These are phyloP conservation scores for Penicillium sp. DNA, from an alignment of 2,329 filamentous ascomycete genomes.

Conservation along the genomic window DNA sequence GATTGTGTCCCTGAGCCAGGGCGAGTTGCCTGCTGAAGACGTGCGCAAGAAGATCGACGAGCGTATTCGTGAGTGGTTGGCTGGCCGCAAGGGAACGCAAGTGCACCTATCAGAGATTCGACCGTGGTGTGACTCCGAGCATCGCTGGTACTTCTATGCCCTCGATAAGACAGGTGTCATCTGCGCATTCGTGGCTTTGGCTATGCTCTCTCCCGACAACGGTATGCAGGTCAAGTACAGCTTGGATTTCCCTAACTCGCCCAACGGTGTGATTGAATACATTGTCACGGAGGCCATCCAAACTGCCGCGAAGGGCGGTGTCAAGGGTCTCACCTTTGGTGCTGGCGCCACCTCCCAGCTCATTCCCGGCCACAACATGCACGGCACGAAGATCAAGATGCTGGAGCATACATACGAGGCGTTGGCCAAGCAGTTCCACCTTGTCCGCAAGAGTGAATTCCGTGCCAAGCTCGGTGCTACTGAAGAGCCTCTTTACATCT, in stretches of 20 bases:
- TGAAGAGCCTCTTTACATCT: conserved; percentile 85
- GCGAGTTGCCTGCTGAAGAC: conserved; percentile 66
- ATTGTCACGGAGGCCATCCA: conserved; percentile 75
- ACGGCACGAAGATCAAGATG: conserved; percentile 78
- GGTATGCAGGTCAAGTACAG: conserved; percentile 96
- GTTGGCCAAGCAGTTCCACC: conserved; percentile 77
- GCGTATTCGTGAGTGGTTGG: conserved; percentile 78
- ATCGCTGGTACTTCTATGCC: conserved; percentile 85
- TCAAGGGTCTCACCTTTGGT: conserved; percentile 79
- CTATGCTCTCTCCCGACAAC: conserved; percentile 76
- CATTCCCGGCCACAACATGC: conserved; percentile 78
- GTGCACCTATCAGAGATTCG: conserved; percentile 88
- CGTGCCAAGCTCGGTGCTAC: conserved; percentile 84
- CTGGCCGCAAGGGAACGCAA: conserved; percentile 78
- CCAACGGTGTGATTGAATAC: conserved; percentile 85
- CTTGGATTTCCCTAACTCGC: conserved; percentile 86
- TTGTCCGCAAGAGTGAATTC: conserved; percentile 86
- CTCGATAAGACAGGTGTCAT: conserved; percentile 74
- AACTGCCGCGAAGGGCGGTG: conserved; percentile 61
- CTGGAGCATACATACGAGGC: conserved; percentile 81
- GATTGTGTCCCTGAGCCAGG: conserved; percentile 72
- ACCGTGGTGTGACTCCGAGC: conserved; percentile 82
- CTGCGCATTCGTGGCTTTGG: conserved; percentile 77
- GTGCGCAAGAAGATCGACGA: conserved; percentile 71
- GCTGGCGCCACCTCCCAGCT: conserved; percentile 77